Evolutionary conservation across 768 basidiomycete genomes (phyloP), one percentile per base, ranked within the genome.

Genomic region (Suillus hirtellus): DNA sequence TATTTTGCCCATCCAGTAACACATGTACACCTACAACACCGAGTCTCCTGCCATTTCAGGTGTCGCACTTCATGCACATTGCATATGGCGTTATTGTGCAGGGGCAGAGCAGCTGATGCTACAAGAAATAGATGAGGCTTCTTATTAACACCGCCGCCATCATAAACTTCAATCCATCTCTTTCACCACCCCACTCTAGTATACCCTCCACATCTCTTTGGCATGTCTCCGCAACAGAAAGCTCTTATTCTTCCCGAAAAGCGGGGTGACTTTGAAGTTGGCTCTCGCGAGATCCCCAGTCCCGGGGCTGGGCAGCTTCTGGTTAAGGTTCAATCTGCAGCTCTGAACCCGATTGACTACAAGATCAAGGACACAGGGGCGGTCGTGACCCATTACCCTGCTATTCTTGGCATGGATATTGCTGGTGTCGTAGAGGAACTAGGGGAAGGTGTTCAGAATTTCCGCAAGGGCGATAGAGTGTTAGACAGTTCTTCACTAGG

Each of bases 311-410:
- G 77, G 8, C 74, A 84, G 65, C 62, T 84, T 10, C 72, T 84
- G 55, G 73, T 84, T 62, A 78, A 79, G 64, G 59, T 82, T 52
- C 67, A 77, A 44, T 66, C 80, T 0, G 67, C 72, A 4, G 80
- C 75, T 1, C 74, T 86, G 14, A 84, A 86, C 67, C 85, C 84
- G 5, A 65, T 79, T 42, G 82, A 79, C 69, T 84, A 79, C 15
- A 75, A 75, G 68, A 72, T 78, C n/a, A 76, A 73, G 49, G 62
- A 69, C 56, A 67, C 66, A 53, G 79, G 76, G 11, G 27, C 66
- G 0, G 71, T 78, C 56, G 59, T 77, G 19, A 67, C 76, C 3
- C 60, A 70, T 5, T 83, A 66, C 64, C 82, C 79, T 5, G 70
- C 72, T 14, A 27, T 79, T 21, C 59, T 79, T 14, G 79, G 79